These are phyloP conservation scores for Camellia oleifera DNA, from an alignment of 179 eudicot species.

Conservation along the genomic window DNA sequence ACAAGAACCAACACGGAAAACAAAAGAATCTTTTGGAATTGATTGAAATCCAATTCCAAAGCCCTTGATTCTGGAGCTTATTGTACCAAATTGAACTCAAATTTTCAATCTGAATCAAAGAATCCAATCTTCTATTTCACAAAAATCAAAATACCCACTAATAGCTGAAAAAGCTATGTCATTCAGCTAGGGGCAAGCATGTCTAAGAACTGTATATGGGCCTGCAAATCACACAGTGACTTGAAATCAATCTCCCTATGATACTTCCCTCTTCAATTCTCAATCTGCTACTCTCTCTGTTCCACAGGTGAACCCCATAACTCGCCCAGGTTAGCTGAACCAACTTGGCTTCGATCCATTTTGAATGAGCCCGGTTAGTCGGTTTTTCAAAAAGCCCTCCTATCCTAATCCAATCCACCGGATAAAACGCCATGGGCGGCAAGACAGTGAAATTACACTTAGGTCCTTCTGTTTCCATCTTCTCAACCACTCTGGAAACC, in stretches of 20 bases:
- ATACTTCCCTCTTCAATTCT: conserved; percentile 58
- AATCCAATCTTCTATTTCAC: background rate
- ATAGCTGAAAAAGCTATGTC: background rate
- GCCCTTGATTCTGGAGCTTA: background rate
- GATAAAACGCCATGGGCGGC: conserved; percentile 47
- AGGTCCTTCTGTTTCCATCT: background rate
- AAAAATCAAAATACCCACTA: background rate
- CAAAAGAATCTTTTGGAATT: background rate
- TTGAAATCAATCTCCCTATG: conserved; percentile 43
- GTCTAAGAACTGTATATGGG: conserved; percentile 22
- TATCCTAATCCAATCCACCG: conserved; percentile 42
- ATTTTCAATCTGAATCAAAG: background rate
- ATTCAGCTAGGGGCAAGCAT: background rate
- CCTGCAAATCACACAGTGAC: conserved; percentile 46
- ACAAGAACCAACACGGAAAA: background rate
- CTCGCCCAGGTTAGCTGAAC: conserved; percentile 23
- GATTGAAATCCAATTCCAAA: background rate
- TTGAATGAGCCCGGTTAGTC: conserved; percentile 3
- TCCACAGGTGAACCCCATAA: conserved; percentile 78
- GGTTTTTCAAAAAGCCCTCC: conserved; percentile 28
- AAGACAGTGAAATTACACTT: conserved; percentile 33
- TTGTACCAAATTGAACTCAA: background rate
- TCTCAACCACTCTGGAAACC: conserved; percentile 50
- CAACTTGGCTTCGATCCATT: conserved; percentile 38
- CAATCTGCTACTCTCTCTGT: conserved; percentile 36